Base-by-base conservation (phyloP, 2,329 filamentous ascomycete genomes). In the Penicillium sp. region DNA sequence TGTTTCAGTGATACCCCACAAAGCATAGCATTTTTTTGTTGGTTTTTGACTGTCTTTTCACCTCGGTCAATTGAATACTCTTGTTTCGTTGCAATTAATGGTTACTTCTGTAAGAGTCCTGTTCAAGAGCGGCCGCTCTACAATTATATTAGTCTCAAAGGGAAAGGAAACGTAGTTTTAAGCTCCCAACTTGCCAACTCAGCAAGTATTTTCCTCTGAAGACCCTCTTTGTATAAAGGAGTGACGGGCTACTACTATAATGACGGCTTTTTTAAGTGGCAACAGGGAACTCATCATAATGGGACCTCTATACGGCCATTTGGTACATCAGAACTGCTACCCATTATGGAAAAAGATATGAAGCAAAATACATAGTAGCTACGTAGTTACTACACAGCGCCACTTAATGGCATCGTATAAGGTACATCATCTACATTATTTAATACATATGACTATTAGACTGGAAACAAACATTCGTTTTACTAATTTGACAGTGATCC, bases 1-100 rank as follows among this genome's bases (percentile, higher is more conserved):
- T 31, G n/a, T 54, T 54, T 46, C 10, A 33, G n/a, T 54, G 51
- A 48, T 54, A 54, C 51, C 42, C 51, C 31, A 23, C 29, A 33
- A 23, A 31, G 33, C 42, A 13, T 45, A 27, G 21, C 19, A 25
- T 48, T 35, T 12, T 37, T 38, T 46, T 15, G 40, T 27, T 48
- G 8, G 7, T 35, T 31, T n/a, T 54, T 40, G 10, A 23, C 13
- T 40, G 23, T 19, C 7, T 35, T 23, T 10, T 17, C 19, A n/a
- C 19, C 31, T 17, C 15, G 19, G 29, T 35, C 46, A 35, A 35
- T 35, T 35, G 13, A 48, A 48, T 23, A 35, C 15, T 21, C 29
- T 41, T 40, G 35, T 40, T 40, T 4, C 3, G 19, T 25, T 35
- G 3, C 15, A 9, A 35, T 48, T n/a, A 12, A 23, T 23, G 19